Percentiles rank a stretch among this genome's conserved stretches.
These are phyloP conservation scores for Leishmania tarentolae DNA, from an alignment of 208 protist genomes.

Conservation along the genomic window DNA sequence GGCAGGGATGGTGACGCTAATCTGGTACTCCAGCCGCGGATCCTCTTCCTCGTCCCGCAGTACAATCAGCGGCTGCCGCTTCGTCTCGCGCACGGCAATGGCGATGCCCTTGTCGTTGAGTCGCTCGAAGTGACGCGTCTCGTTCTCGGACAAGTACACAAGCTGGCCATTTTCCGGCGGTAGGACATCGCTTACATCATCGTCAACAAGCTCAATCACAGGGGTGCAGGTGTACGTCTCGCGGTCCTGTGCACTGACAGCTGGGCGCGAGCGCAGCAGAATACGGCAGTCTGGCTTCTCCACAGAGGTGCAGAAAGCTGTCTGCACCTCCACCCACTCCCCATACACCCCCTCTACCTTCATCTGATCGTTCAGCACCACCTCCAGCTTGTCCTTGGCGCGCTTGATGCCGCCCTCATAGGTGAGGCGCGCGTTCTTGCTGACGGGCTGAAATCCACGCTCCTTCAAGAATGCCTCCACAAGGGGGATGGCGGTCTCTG, in stretches of 20 bases:
- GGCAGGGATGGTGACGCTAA: slow-evolving; percentile 65
- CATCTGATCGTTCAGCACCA: slow-evolving; percentile 70
- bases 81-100: slow-evolving; percentile 67
- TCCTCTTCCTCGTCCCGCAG: slow-evolving; percentile 89
- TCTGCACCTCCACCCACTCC: slow-evolving; percentile 84
- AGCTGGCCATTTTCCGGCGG: slow-evolving; percentile 87
- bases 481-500: slow-evolving; percentile 47
- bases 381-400: slow-evolving; percentile 61
- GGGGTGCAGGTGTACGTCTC: slow-evolving; percentile 55
- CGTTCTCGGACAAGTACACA: slow-evolving; percentile 90
- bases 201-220: slow-evolving; percentile 71
- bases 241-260: slow-evolving; percentile 58
- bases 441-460: slow-evolving; percentile 60
- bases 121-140: slow-evolving; percentile 74
- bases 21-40: slow-evolving; percentile 73
- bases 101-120: slow-evolving; percentile 62
- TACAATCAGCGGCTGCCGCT: slow-evolving; percentile 89
- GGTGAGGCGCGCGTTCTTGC: slow-evolving; percentile 38
- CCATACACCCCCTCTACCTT: slow-evolving; percentile 63
- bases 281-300: slow-evolving; percentile 69
- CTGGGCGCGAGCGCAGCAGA: slow-evolving; percentile 75
- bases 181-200: slow-evolving; percentile 85
- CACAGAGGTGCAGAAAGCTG: slow-evolving; percentile 67
- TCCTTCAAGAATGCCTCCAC: slow-evolving; percentile 56
- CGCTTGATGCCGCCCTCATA: slow-evolving; percentile 85